A percentile compares a stretch with the other conserved stretches of the same genome.
These are phyloP conservation scores for Nakazawaea molendinolei DNA, from an alignment of 805 yeast genomes.

Conservation along the genomic window DNA sequence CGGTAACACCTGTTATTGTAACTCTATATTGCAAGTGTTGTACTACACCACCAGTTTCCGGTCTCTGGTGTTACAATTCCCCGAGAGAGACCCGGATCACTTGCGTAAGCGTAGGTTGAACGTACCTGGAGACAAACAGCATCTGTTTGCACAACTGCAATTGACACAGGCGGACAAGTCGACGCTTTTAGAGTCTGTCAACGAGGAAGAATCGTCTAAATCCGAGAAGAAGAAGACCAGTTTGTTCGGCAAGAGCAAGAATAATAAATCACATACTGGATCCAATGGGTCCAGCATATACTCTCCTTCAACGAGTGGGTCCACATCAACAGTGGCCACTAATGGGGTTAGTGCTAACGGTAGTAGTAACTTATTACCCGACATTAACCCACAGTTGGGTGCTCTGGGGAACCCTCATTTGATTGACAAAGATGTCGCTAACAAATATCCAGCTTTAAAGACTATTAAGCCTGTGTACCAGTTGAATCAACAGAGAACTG, in stretches of 20 bases:
- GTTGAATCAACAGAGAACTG: conserved; percentile 34
- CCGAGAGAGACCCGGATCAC: conserved; percentile 26
- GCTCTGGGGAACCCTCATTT: conserved; percentile 1
- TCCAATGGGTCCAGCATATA: conserved; percentile 9
- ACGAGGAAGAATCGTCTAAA: neutral
- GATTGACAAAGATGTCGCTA: conserved; percentile 11
- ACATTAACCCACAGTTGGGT: neutral
- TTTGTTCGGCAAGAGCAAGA: conserved; percentile 13
- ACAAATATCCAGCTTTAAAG: conserved; percentile 26
- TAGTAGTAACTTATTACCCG: neutral
- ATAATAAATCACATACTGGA: conserved; percentile 4
- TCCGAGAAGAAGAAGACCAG: conserved; percentile 7
- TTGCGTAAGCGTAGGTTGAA: conserved; percentile 31
- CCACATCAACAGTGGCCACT: no score
- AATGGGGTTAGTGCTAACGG: neutral
- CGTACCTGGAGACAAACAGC: conserved; percentile 35
- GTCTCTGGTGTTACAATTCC: conserved; percentile 41
- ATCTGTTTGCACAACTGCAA: conserved; percentile 24
- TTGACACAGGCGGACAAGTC: conserved; percentile 4
- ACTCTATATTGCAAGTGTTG: conserved; percentile 84
- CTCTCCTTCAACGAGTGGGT: no score
- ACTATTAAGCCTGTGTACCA: conserved; percentile 29
- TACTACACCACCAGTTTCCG: conserved; percentile 72
- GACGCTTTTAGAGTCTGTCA: neutral
- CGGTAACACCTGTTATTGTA: conserved; percentile 92